Conservation (phyloP, 176 grass and related monocot genomes). For the Tillandsia leiboldiana region DNA sequence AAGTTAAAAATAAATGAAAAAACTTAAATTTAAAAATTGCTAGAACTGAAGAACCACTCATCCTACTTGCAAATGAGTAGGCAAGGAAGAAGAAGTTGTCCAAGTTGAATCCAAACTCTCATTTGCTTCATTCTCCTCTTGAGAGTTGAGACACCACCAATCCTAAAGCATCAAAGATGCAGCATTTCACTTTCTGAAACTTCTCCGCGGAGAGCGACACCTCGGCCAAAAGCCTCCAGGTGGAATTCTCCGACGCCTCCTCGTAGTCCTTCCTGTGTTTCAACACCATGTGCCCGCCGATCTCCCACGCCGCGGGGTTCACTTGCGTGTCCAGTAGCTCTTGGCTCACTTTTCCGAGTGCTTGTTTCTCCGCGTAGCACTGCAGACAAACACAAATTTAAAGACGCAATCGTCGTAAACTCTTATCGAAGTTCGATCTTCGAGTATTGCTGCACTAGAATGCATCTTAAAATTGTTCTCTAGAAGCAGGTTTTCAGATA, state of each 20-base stretch:
- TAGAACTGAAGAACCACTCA: background rate
- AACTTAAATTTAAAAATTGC: no score
- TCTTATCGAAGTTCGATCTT: background rate
- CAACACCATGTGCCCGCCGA: slow-evolving; percentile 77
- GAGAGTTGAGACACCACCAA: background rate
- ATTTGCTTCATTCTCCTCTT: background rate
- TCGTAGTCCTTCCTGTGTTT: slow-evolving; percentile 70
- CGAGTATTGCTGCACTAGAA: slow-evolving; percentile 2
- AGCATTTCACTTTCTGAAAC: slow-evolving; percentile 47
- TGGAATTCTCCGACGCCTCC: slow-evolving; percentile 37
- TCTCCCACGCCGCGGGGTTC: slow-evolving; percentile 79
- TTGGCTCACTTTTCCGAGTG: slow-evolving; percentile 37
- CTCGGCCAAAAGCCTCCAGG: slow-evolving; percentile 53
- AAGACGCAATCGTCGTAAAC: background rate
- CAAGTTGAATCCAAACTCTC: background rate
- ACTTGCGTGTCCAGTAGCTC: slow-evolving; percentile 67
- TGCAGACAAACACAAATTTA: slow-evolving; percentile 14
- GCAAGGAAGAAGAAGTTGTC: background rate
- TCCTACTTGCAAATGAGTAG: background rate
- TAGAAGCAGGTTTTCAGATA: background rate
- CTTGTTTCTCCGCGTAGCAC: slow-evolving; percentile 79
- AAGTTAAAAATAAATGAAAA: no score
- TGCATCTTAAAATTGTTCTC: background rate
- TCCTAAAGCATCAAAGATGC: slow-evolving; percentile 22
- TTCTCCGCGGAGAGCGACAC: slow-evolving; percentile 42